Percentiles rank a stretch among this genome's conserved stretches.
Conservation (phyloP, 805 yeast genomes). For the Yamadazyma sp. region DNA sequence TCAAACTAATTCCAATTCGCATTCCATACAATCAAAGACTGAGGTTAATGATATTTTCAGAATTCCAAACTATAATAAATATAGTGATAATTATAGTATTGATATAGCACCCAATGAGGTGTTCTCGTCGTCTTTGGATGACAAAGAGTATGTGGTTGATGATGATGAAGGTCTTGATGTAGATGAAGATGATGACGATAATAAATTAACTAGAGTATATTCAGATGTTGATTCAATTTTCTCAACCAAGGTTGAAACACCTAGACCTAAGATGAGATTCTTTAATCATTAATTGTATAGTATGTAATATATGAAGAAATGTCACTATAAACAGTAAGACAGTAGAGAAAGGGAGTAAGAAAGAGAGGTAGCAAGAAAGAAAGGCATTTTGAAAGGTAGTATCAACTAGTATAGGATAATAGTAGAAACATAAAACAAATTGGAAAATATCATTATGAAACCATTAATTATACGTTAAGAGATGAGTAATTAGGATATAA, state of each 20-base stretch:
- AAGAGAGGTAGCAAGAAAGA: too few relatives aligned
- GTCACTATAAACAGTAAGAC: too few relatives aligned
- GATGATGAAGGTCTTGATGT: constrained; percentile 1
- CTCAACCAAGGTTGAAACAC: constrained; percentile 14
- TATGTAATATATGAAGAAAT: neutral
- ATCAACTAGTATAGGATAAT: too few relatives aligned
- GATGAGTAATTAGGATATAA: too few relatives aligned
- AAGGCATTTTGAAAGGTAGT: too few relatives aligned
- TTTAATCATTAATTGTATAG: neutral
- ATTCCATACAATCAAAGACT: too few relatives aligned
- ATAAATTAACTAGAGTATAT: constrained; percentile 18
- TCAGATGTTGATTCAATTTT: constrained; percentile 28
- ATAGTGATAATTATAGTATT: neutral
- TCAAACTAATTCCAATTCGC: too few relatives aligned
- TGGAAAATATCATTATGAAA: too few relatives aligned
- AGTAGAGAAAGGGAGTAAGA: too few relatives aligned
- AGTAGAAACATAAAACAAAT: too few relatives aligned
- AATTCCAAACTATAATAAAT: constrained; percentile 6
- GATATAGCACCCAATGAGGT: constrained; percentile 1
- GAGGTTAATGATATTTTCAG: constrained; percentile 1
- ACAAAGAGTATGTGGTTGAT: neutral
- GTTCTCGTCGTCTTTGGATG: constrained; percentile 1
- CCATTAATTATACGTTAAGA: too few relatives aligned
- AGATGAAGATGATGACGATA: constrained; percentile 12
- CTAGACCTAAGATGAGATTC: neutral